Conservation (phyloP, 2,329 filamentous ascomycete genomes). For the Fusarium paranaense region DNA sequence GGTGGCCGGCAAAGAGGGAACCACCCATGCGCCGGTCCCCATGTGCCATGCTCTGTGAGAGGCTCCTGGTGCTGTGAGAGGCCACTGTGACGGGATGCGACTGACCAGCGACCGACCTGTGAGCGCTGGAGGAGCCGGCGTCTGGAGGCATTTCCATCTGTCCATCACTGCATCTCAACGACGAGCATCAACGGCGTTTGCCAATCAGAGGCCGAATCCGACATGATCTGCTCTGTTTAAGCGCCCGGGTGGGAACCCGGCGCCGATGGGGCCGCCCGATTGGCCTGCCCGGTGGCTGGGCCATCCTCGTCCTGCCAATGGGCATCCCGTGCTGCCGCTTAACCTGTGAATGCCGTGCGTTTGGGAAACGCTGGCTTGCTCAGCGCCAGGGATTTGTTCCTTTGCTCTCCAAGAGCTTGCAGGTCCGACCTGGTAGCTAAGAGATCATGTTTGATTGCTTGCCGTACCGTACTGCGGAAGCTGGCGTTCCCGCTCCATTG, state of each 20-base stretch:
- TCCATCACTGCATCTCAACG: slow-evolving; percentile 30
- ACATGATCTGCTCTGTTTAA: slow-evolving; percentile 42
- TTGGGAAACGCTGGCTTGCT: slow-evolving; percentile 7
- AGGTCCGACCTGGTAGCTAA: slow-evolving; percentile 12
- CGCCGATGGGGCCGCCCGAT: slow-evolving; percentile 37
- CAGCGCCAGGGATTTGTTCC: slow-evolving; percentile 21
- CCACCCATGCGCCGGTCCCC: slow-evolving; percentile 2
- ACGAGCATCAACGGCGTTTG: slow-evolving; percentile 8
- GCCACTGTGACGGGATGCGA: slow-evolving; percentile 27
- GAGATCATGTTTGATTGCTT: slow-evolving; percentile 21
- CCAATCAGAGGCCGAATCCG: slow-evolving; percentile 45
- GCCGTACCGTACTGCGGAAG: not conserved
- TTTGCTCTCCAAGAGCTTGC: slow-evolving; percentile 26
- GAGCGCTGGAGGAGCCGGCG: slow-evolving; percentile 34
- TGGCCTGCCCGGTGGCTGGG: slow-evolving; percentile 39
- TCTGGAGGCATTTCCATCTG: slow-evolving; percentile 33
- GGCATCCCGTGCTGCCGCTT: slow-evolving; percentile 14
- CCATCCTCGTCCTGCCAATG: slow-evolving; percentile 42
- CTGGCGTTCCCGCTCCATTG: slow-evolving; percentile 2
- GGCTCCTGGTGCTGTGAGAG: slow-evolving; percentile 28
- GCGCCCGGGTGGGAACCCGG: slow-evolving; percentile 46
- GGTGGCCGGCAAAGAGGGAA: slow-evolving; percentile 26
- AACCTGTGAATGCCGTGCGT: slow-evolving; percentile 27
- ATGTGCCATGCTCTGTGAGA: slow-evolving; percentile 24
- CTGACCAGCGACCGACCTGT: slow-evolving; percentile 30